Conservation (phyloP, 176 grass and related monocot species). For the Oryza longistaminata region DNA sequence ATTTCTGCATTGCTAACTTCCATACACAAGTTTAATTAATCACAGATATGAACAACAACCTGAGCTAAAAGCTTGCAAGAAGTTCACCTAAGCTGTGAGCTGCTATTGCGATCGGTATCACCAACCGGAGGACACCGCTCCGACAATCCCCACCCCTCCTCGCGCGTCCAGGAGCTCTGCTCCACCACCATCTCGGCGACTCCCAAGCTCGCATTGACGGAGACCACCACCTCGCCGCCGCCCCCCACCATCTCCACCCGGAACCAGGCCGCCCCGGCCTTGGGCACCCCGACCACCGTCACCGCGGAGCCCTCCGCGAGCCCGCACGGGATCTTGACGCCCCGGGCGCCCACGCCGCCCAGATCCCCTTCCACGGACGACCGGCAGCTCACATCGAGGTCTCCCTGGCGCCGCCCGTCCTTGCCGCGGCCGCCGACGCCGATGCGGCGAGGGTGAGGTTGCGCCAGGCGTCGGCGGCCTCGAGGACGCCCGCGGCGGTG, state of each 20-base stretch:
- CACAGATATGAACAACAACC: background rate
- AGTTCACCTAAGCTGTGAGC: slow-evolving; percentile 47
- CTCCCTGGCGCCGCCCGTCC: background rate
- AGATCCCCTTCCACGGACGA: slow-evolving; percentile 41
- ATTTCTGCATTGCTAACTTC: background rate
- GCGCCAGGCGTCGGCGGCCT: too few relatives aligned
- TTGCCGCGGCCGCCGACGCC: too few relatives aligned
- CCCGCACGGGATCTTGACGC: slow-evolving; percentile 61
- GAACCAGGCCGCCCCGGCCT: slow-evolving; percentile 55
- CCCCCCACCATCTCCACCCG: slow-evolving; percentile 62
- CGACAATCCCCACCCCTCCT: slow-evolving; percentile 54
- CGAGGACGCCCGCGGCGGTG: too few relatives aligned
- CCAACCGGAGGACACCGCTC: slow-evolving; percentile 59
- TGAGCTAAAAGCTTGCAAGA: background rate
- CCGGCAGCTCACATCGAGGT: slow-evolving; percentile 37
- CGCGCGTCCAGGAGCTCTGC: slow-evolving; percentile 66
- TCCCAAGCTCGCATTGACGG: slow-evolving; percentile 71
- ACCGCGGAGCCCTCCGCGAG: slow-evolving; percentile 65
- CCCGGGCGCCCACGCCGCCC: background rate
- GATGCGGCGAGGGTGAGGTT: too few relatives aligned
- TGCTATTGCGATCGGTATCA: slow-evolving; percentile 28
- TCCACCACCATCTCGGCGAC: slow-evolving; percentile 48
- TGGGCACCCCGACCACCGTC: slow-evolving; percentile 61
- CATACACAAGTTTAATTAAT: background rate
- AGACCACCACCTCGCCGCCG: slow-evolving; percentile 46